These are phyloP conservation scores for Centella asiatica DNA, from an alignment of 129 eudicot species.

Conservation along the genomic window DNA sequence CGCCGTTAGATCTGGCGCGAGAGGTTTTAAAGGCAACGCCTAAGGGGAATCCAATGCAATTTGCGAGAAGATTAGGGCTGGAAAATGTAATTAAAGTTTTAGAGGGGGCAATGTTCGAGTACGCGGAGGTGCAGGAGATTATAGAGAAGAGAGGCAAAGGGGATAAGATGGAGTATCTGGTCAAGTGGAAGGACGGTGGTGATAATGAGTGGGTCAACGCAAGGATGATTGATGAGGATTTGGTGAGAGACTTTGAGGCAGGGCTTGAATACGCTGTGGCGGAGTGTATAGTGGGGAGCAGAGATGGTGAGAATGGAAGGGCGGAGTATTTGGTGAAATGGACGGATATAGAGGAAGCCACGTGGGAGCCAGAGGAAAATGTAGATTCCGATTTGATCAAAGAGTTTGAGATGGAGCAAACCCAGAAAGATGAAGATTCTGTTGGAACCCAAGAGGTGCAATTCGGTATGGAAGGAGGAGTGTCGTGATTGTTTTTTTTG, in stretches of 20 bases:
- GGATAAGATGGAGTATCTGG: constrained; percentile 59
- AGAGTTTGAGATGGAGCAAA: constrained; percentile 35
- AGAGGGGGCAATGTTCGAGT: constrained; percentile 66
- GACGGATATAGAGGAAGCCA: constrained; percentile 85
- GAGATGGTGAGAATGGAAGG: constrained; percentile 49
- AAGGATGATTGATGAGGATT: constrained; percentile 48
- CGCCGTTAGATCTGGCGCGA: constrained; percentile 63
- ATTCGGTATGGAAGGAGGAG: too few relatives aligned
- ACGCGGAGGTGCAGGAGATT: constrained; percentile 73
- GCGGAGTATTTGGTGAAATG: constrained; percentile 78
- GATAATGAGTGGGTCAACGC: constrained; percentile 89
- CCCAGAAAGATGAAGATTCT: neutral
- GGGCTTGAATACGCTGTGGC: constrained; percentile 94
- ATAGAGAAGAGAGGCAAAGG: constrained; percentile 90
- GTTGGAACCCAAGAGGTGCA: too few relatives aligned
- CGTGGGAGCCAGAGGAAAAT: constrained; percentile 95
- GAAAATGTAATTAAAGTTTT: constrained; percentile 51
- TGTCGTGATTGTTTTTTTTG: too few relatives aligned
- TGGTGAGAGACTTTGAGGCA: constrained; percentile 68
- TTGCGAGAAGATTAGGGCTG: constrained; percentile 72
- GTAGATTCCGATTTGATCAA: constrained; percentile 75
- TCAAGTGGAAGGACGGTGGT: constrained; percentile 82
- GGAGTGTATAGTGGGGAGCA: constrained; percentile 43
- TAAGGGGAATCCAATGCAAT: constrained; percentile 70
- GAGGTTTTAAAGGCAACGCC: constrained; percentile 65